phyloP scores from a whole-genome alignment of 2,329 filamentous ascomycete species.

The Colletotrichum tanaceti region DNA sequence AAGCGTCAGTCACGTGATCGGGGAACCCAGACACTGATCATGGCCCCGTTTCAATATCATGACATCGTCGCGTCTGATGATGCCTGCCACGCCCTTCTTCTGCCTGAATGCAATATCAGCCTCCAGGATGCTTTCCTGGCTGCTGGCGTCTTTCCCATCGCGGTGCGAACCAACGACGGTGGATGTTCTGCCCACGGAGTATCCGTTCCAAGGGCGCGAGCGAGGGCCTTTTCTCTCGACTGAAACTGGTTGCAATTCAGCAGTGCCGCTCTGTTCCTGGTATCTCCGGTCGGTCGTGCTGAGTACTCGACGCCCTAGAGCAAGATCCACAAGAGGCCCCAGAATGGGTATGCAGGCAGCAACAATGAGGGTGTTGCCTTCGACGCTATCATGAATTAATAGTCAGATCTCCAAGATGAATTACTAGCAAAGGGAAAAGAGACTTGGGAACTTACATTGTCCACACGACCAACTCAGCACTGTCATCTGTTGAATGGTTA shows the following conservation, averaged over 20 bases:
- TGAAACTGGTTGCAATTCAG: background rate
- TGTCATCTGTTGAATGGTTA: conserved; percentile 4
- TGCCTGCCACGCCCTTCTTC: too few species aligned
- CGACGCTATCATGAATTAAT: too few species aligned
- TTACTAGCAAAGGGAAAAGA: too few species aligned
- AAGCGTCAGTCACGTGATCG: too few species aligned
- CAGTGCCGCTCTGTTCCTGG: conserved; percentile 14
- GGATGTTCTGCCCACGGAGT: background rate
- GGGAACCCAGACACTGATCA: too few species aligned
- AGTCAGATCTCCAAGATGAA: too few species aligned
- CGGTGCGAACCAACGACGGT: too few species aligned
- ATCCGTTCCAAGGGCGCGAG: background rate
- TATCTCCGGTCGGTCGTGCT: conserved; percentile 17
- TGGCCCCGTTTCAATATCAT: too few species aligned
- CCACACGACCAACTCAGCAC: conserved; percentile 24
- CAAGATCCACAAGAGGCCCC: conserved; percentile 6
- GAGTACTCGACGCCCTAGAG: conserved; percentile 5
- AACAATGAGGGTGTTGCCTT: conserved; percentile 25
- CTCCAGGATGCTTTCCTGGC: too few species aligned
- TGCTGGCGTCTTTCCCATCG: too few species aligned
- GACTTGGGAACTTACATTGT: conserved; percentile 29
- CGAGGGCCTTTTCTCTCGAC: background rate
- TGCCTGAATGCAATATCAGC: too few species aligned
- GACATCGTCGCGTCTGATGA: too few species aligned
- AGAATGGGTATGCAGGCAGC: conserved; percentile 13